Evolutionary conservation across 2,329 filamentous ascomycete species (phyloP).

Genomic region (Leptographium wingfieldii): DNA sequence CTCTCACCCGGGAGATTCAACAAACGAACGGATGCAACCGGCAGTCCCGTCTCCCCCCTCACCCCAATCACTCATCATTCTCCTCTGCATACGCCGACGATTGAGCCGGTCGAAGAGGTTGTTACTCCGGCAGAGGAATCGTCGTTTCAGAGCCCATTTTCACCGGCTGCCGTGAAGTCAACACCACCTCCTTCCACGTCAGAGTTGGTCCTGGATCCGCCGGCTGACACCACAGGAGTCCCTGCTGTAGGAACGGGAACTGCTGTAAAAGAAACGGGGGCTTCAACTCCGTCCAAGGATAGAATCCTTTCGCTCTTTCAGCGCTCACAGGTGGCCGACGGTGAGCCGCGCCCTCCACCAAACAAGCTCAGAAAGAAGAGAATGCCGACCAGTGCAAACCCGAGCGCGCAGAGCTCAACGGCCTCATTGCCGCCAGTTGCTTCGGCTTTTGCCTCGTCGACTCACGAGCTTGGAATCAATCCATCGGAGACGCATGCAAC

Average conservation of each 20-base stretch:
- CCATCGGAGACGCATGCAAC: conserved; percentile 6
- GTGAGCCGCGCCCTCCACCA: conserved; percentile 53
- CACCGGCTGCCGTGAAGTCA: neutral
- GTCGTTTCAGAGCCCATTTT: neutral
- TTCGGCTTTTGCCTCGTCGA: conserved; percentile 33
- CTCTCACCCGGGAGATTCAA: conserved; percentile 56
- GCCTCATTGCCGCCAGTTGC: conserved; percentile 49
- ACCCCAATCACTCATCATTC: conserved; percentile 26
- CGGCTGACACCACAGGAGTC: conserved; percentile 2
- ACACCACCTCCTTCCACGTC: neutral
- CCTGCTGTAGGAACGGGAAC: neutral
- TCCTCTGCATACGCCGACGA: conserved; percentile 33
- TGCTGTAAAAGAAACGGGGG: neutral
- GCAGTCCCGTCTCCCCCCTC: conserved; percentile 19
- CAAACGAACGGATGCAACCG: conserved; percentile 18
- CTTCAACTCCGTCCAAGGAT: conserved; percentile 48
- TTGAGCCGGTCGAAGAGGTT: conserved; percentile 26
- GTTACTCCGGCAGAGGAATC: conserved; percentile 20
- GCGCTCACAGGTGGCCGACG: conserved; percentile 49
- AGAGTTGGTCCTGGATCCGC: conserved; percentile 1
- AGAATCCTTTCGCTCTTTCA: conserved; percentile 60
- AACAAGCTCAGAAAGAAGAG: conserved; percentile 89
- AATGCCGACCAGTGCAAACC: conserved; percentile 61
- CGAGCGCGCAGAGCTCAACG: conserved; percentile 82
- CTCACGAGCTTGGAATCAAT: conserved; percentile 21